These are phyloP conservation scores for Paxillus ammoniavirescens DNA, from an alignment of 768 basidiomycete species.

Conservation along the genomic window DNA sequence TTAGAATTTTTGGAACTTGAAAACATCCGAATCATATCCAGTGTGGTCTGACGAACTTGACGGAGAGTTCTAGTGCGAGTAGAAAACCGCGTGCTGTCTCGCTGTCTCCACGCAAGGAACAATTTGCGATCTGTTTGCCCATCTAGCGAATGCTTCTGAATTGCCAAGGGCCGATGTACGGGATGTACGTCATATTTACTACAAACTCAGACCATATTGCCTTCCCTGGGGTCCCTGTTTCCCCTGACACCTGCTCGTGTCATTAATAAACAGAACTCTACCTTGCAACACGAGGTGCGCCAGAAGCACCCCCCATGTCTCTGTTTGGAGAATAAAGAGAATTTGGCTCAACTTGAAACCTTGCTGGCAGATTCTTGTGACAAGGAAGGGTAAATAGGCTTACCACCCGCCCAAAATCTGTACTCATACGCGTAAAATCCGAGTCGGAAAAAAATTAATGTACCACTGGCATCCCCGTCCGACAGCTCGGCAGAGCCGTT, in stretches of 20 bases:
- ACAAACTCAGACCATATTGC: too few relatives aligned
- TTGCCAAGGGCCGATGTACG: neutral
- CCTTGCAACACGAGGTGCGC: conserved; percentile 27
- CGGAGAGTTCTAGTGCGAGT: neutral
- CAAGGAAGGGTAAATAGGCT: neutral
- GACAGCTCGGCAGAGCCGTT: too few relatives aligned
- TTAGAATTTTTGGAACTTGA: conserved; percentile 31
- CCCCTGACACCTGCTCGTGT: neutral
- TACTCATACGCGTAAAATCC: too few relatives aligned
- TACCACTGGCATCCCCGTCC: too few relatives aligned
- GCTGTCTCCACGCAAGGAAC: neutral
- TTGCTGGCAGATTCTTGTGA: neutral
- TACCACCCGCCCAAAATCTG: too few relatives aligned
- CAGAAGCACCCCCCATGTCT: conserved; percentile 23
- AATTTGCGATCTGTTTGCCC: neutral
- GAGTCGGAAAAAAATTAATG: too few relatives aligned
- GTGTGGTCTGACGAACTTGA: neutral
- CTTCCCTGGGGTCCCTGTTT: too few relatives aligned
- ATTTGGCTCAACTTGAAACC: neutral
- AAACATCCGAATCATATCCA: too few relatives aligned
- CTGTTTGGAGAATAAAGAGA: conserved; percentile 24
- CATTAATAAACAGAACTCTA: neutral
- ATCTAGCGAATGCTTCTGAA: neutral
- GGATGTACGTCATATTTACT: neutral
- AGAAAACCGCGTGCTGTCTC: neutral